A percentile compares a stretch with the other conserved stretches of the same genome.
Evolutionary conservation across 2,329 filamentous ascomycete species (phyloP).

Genomic region (Emericellopsis atlantica): DNA sequence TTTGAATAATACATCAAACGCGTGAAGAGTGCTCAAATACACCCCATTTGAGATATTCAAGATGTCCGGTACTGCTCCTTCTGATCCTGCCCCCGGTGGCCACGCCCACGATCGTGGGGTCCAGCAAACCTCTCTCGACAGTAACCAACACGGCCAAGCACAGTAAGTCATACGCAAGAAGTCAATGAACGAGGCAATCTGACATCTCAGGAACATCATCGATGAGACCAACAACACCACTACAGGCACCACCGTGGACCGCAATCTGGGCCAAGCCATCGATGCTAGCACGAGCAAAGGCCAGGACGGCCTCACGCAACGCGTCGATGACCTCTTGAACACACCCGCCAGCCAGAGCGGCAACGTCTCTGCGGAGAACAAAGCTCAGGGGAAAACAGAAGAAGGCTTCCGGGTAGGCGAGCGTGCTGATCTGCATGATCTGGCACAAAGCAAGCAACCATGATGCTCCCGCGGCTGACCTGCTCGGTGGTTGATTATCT

Average conservation of each 20-base stretch:
- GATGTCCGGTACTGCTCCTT: slow-evolving; percentile 5
- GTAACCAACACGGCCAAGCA: slow-evolving; percentile 3
- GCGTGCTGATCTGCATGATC: slow-evolving; percentile 2
- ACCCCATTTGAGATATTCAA: neutral
- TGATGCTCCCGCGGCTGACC: slow-evolving; percentile 5
- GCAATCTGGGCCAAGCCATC: slow-evolving; percentile 4
- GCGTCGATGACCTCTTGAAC: slow-evolving; percentile 4
- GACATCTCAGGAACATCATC: slow-evolving; percentile 4
- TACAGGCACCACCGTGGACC: slow-evolving; percentile 1
- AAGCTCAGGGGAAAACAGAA: neutral
- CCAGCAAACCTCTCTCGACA: slow-evolving; percentile 2
- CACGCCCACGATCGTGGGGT: slow-evolving; percentile 3
- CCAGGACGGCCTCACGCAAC: slow-evolving; percentile 1
- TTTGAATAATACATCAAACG: neutral
- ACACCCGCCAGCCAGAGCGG: slow-evolving; percentile 1
- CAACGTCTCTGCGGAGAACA: neutral
- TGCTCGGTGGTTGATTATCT: no score
- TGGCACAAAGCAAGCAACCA: slow-evolving; percentile 5
- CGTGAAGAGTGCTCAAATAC: neutral
- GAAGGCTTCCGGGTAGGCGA: slow-evolving; percentile 3
- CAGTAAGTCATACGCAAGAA: slow-evolving; percentile 2
- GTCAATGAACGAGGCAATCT: neutral
- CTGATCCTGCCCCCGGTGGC: slow-evolving; percentile 3
- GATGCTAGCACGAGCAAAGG: slow-evolving; percentile 2
- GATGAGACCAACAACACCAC: slow-evolving; percentile 5